Percentiles rank a stretch among this genome's conserved stretches.
phyloP scores from a whole-genome alignment of 805 yeast species.

The Kuraishia borneana region DNA sequence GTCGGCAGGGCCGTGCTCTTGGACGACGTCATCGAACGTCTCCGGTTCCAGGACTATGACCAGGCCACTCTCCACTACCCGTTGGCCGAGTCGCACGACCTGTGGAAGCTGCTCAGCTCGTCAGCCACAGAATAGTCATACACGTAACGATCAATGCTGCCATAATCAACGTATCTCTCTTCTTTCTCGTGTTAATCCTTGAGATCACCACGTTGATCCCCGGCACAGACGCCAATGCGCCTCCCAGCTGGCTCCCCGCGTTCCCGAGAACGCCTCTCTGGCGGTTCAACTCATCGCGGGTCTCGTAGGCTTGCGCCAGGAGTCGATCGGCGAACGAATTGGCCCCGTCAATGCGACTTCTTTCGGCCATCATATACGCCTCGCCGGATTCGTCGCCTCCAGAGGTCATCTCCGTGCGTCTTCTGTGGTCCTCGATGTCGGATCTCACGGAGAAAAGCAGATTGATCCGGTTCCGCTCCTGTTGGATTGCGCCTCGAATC shows the following conservation, averaged over 20 bases:
- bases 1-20: slow-evolving; percentile 75
- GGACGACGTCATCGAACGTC: slow-evolving; percentile 71
- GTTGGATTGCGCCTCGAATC: slow-evolving; percentile 45
- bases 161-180: slow-evolving; percentile 77
- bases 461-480: slow-evolving; percentile 70
- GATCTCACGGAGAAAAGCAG: slow-evolving; percentile 64
- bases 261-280: slow-evolving; percentile 57
- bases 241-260: slow-evolving; percentile 54
- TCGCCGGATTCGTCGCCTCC: slow-evolving; percentile 29
- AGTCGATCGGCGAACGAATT: slow-evolving; percentile 70
- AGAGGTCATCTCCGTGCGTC: slow-evolving; percentile 24
- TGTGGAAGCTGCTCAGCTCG: slow-evolving; percentile 36
- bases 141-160: slow-evolving; percentile 66
- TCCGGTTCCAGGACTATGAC: slow-evolving; percentile 47
- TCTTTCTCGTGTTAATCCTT: slow-evolving; percentile 79
- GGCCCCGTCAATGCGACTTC: slow-evolving; percentile 60
- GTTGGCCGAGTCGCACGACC: slow-evolving; percentile 66
- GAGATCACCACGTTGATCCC: slow-evolving; percentile 68
- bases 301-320: slow-evolving; percentile 76
- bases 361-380: slow-evolving; percentile 71
- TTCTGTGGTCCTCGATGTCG: slow-evolving; percentile 60
- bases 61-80: slow-evolving; percentile 53
- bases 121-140: slow-evolving; percentile 46
- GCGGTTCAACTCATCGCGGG: slow-evolving; percentile 71
- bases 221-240: slow-evolving; percentile 61